Conservation (phyloP, 371 early-diverging fungal genomes). For the Mortierella sp. region DNA sequence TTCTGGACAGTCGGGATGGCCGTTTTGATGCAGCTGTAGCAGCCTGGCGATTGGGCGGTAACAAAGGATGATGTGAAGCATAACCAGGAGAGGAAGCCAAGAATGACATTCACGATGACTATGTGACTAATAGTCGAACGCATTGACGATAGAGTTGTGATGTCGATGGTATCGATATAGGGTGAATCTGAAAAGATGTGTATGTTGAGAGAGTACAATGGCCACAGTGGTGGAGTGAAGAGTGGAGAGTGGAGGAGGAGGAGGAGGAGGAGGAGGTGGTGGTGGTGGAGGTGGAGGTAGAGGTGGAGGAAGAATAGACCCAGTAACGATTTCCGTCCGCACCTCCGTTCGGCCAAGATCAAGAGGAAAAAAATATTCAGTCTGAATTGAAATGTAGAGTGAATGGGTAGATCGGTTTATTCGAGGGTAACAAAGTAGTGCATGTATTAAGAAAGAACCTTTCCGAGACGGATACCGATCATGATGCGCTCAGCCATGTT, state of each 20-base stretch:
- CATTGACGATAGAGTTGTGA: neutral
- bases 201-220: neutral
- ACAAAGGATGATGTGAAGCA: neutral
- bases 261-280: neutral
- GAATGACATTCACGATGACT: neutral
- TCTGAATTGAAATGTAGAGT: neutral
- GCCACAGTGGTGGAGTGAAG: neutral
- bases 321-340: too few species aligned
- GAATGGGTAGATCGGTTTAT: too few species aligned
- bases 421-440: neutral
- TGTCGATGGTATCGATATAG: neutral
- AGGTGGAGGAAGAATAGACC: neutral
- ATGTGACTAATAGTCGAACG: neutral
- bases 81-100: neutral
- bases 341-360: too few species aligned
- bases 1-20: slow-evolving; percentile 14
- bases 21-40: slow-evolving; percentile 16
- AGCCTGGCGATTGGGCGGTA: slow-evolving; percentile 21
- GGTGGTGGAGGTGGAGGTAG: neutral
- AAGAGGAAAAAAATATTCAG: neutral
- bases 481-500: slow-evolving; percentile 85
- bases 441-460: slow-evolving; percentile 60
- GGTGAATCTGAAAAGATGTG: neutral
- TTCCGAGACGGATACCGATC: slow-evolving; percentile 74
- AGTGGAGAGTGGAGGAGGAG: neutral